Conservation (phyloP, 2,329 filamentous ascomycete genomes). For the Lasiodiplodia theobromae region DNA sequence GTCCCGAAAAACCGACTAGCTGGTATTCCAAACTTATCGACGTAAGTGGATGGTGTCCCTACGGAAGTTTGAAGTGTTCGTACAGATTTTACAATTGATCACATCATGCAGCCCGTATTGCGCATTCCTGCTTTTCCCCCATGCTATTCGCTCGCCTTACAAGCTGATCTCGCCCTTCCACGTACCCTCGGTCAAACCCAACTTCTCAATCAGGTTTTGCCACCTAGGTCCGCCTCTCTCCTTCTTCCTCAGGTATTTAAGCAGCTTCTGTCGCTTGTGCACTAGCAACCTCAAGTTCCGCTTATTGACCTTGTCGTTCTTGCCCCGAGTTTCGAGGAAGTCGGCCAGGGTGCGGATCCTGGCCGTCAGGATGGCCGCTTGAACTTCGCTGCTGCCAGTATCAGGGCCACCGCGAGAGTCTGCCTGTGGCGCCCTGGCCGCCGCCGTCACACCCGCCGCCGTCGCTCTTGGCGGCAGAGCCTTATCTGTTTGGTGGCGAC, state of each 20-base stretch:
- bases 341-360: constrained; percentile 87
- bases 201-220: constrained; percentile 81
- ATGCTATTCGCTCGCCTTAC: constrained; percentile 48
- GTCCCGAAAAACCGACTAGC: background rate
- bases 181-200: constrained; percentile 86
- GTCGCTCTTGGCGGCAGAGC: constrained; percentile 66
- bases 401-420: constrained; percentile 80
- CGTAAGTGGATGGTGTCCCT: background rate
- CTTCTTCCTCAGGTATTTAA: constrained; percentile 85
- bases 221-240: constrained; percentile 91
- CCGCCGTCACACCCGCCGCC: constrained; percentile 1
- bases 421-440: constrained; percentile 41
- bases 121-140: background rate
- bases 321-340: constrained; percentile 72
- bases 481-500: constrained; percentile 85
- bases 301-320: constrained; percentile 94
- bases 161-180: constrained; percentile 90
- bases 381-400: constrained; percentile 96
- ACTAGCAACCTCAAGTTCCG: constrained; percentile 84
- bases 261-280: constrained; percentile 85
- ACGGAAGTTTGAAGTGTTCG: background rate
- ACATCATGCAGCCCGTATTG: background rate
- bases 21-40: background rate
- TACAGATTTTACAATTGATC: constrained; percentile 12
- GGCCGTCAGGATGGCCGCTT: constrained; percentile 91